Evolutionary conservation across 192 early-diverging fungal genomes (phyloP).

Genomic region (Backusella parvicylindrica): DNA sequence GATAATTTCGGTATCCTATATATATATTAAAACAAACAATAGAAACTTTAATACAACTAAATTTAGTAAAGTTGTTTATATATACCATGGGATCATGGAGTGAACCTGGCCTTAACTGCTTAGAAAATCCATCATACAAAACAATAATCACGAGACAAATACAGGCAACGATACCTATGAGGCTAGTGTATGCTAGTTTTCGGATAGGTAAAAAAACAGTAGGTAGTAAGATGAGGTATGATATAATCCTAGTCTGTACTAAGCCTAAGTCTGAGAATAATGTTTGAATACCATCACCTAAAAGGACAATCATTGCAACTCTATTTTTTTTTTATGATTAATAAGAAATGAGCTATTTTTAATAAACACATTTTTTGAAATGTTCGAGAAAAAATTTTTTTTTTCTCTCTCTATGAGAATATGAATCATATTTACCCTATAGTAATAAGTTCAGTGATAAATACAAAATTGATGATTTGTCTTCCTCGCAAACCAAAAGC

Average conservation of each 20-base stretch:
- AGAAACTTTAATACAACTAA: background rate
- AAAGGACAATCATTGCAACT: constrained; percentile 34
- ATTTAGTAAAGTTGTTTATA: background rate
- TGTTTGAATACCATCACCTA: constrained; percentile 33
- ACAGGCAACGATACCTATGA: constrained; percentile 59
- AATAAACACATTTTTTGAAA: background rate
- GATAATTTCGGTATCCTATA: constrained; percentile 43
- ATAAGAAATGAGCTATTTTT: constrained; percentile 1
- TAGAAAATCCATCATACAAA: constrained; percentile 55
- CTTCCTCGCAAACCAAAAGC: constrained; percentile 28
- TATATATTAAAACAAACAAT: background rate
- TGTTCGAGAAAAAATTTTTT: background rate
- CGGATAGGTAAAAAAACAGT: constrained; percentile 45
- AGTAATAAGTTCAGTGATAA: constrained; percentile 31
- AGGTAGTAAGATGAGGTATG: constrained; percentile 44
- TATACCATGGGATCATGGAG: constrained; percentile 45
- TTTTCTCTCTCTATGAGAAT: background rate
- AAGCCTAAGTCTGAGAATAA: constrained; percentile 23
- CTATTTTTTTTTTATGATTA: constrained; percentile 12
- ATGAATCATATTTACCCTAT: constrained; percentile 8
- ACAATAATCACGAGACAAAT: constrained; percentile 51
- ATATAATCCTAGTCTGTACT: constrained; percentile 41
- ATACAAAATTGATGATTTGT: constrained; percentile 19
- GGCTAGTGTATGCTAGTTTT: constrained; percentile 46
- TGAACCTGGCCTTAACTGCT: constrained; percentile 46